phyloP scores from a whole-genome alignment of 352 stramenopile species.

The Globisporangium carolinianum region DNA sequence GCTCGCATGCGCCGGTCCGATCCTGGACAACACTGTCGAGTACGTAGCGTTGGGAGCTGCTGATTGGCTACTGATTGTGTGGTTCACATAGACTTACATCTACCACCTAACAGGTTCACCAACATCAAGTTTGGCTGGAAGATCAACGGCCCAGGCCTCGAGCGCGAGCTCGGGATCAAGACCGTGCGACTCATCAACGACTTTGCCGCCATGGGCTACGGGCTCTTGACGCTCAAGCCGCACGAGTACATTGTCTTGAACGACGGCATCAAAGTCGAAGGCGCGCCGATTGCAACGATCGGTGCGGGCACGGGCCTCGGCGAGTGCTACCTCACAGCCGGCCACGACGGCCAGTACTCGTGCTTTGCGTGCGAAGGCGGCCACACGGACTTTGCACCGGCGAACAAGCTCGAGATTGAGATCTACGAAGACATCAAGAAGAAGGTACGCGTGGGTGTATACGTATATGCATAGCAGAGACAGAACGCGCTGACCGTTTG shows the following conservation, averaged over 20 bases:
- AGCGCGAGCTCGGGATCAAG: conserved; percentile 78
- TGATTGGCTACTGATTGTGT: not conserved
- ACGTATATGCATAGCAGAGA: too few species aligned
- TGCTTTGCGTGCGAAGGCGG: conserved; percentile 92
- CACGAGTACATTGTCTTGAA: conserved; percentile 91
- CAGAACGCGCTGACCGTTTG: too few species aligned
- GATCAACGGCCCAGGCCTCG: conserved; percentile 78
- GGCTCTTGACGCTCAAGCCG: conserved; percentile 91
- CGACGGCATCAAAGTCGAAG: conserved; percentile 53
- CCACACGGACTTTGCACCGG: conserved; percentile 93
- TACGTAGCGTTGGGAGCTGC: conserved; percentile 18
- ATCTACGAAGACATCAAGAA: conserved; percentile 79
- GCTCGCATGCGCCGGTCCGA: conserved; percentile 72
- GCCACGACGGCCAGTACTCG: conserved; percentile 81
- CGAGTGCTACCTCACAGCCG: conserved; percentile 94
- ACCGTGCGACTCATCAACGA: conserved; percentile 94
- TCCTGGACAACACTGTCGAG: conserved; percentile 78
- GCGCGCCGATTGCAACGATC: conserved; percentile 92
- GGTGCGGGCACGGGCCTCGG: conserved; percentile 95
- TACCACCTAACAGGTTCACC: conserved; percentile 61
- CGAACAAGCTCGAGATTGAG: conserved; percentile 83
- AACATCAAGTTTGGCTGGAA: conserved; percentile 91
- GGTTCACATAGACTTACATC: not conserved
- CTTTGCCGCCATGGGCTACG: conserved; percentile 97
- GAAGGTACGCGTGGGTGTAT: conserved; percentile 12